Evolutionary conservation across 2,329 filamentous ascomycete genomes (phyloP).

Genomic region (Zymoseptoria passerinii): DNA sequence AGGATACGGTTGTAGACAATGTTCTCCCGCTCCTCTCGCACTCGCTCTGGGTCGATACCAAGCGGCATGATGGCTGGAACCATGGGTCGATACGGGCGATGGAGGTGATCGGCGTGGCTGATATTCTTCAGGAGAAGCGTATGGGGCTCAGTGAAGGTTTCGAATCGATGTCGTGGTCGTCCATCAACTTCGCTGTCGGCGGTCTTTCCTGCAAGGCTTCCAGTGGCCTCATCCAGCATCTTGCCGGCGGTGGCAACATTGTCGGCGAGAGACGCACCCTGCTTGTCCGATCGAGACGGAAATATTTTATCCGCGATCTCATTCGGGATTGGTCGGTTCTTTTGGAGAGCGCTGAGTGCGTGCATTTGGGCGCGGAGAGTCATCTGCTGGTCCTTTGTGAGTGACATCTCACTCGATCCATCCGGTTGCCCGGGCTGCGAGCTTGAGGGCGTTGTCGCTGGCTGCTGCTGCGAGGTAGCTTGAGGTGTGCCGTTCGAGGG

Average conservation of each 20-base stretch:
- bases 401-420: conserved; percentile 12
- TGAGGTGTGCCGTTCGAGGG: conserved; percentile 14
- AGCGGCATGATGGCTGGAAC: conserved; percentile 83
- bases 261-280: conserved; percentile 33
- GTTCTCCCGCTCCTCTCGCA: conserved; percentile 78
- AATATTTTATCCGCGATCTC: conserved; percentile 78
- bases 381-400: conserved; percentile 69
- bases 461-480: conserved; percentile 4
- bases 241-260: conserved; percentile 40
- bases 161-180: conserved; percentile 47
- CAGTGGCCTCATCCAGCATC: conserved; percentile 43
- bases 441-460: conserved; percentile 14
- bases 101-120: conserved; percentile 69
- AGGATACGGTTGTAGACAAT: conserved; percentile 85
- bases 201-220: conserved; percentile 33
- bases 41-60: conserved; percentile 76
- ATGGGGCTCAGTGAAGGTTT: conserved; percentile 69
- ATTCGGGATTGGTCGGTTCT: conserved; percentile 72
- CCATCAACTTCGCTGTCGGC: conserved; percentile 27
- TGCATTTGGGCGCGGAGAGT: conserved; percentile 78
- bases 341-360: conserved; percentile 82
- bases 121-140: conserved; percentile 51
- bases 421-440: conserved; percentile 18
- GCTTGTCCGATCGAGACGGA: conserved; percentile 57
- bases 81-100: conserved; percentile 66